A percentile compares a stretch with the other conserved stretches of the same genome.
Evolutionary conservation across 1,284 basidiomycete genomes (phyloP).

Genomic region (Puccinia polysora): DNA sequence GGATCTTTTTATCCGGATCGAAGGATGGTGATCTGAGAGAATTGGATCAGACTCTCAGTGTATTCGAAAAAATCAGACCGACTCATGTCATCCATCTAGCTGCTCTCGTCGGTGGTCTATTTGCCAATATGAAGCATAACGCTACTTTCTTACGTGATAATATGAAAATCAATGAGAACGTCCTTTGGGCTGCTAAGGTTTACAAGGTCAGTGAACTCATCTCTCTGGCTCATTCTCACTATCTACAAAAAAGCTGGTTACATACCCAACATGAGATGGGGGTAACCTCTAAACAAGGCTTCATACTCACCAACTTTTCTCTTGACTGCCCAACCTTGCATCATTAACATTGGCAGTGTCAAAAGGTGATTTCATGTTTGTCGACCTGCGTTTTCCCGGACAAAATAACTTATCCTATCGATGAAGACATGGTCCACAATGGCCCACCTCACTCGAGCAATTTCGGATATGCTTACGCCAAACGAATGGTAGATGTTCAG

Average conservation of each 20-base stretch:
- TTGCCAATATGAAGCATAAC: slow-evolving; percentile 85
- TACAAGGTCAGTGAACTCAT: slow-evolving; percentile 53
- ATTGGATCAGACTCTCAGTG: slow-evolving; percentile 49
- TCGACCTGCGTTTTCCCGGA: slow-evolving; percentile 85
- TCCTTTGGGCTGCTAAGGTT: slow-evolving; percentile 68
- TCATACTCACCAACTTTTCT: slow-evolving; percentile 10
- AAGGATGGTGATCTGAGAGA: slow-evolving; percentile 68
- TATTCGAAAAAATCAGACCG: slow-evolving; percentile 81
- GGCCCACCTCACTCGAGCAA: slow-evolving; percentile 83
- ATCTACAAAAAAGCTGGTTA: no score
- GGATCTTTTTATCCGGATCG: slow-evolving; percentile 69
- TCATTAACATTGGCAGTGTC: slow-evolving; percentile 54
- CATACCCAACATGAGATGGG: no score
- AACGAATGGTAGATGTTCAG: slow-evolving; percentile 85
- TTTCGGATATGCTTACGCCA: slow-evolving; percentile 86
- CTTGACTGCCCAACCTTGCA: no score
- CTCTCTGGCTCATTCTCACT: neutral
- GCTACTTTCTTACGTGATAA: slow-evolving; percentile 81
- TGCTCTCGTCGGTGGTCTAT: slow-evolving; percentile 72
- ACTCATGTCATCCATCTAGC: slow-evolving; percentile 78
- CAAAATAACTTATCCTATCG: slow-evolving; percentile 73
- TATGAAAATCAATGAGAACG: slow-evolving; percentile 81
- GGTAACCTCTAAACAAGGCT: neutral
- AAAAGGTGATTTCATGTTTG: slow-evolving; percentile 76
- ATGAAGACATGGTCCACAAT: slow-evolving; percentile 77